Percentiles rank a stretch among this genome's conserved stretches.
Conservation (phyloP, 352 stramenopile species). For the Halophytophthora batemanensis region DNA sequence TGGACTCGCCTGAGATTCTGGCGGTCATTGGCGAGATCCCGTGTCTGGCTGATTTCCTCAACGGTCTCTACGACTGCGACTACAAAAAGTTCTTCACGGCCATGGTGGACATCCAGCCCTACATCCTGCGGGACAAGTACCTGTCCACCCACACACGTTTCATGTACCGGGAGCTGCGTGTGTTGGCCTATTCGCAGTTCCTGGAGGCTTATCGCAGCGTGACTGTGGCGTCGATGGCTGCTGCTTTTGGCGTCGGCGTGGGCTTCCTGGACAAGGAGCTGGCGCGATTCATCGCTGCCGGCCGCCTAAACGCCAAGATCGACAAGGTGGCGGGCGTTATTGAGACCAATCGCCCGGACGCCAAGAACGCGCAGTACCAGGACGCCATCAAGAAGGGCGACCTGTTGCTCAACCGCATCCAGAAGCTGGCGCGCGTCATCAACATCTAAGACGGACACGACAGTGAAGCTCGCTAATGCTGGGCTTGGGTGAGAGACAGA, state of each 20-base stretch:
- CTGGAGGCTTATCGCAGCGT: slow-evolving; percentile 97
- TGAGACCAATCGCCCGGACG: slow-evolving; percentile 97
- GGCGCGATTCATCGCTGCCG: slow-evolving; percentile 96
- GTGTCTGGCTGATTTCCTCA: slow-evolving; percentile 84
- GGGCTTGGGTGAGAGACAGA: no score
- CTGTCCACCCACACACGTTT: slow-evolving; percentile 90
- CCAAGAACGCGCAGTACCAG: slow-evolving; percentile 99
- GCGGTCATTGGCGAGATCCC: slow-evolving; percentile 87
- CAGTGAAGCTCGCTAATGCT: no score
- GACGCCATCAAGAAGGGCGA: slow-evolving; percentile 99
- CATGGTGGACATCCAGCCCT: slow-evolving; percentile 84
- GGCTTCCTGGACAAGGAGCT: slow-evolving; percentile 97
- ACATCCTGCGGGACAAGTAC: slow-evolving; percentile 92
- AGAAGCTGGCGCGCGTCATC: slow-evolving; percentile 97
- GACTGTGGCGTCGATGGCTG: slow-evolving; percentile 95
- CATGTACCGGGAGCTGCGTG: slow-evolving; percentile 96
- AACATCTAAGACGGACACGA: slow-evolving; percentile 88
- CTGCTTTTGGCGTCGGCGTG: slow-evolving; percentile 93
- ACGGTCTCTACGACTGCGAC: slow-evolving; percentile 96
- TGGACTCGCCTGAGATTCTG: slow-evolving; percentile 97
- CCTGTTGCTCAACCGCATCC: slow-evolving; percentile 97
- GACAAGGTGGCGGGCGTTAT: slow-evolving; percentile 98
- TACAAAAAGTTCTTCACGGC: slow-evolving; percentile 97
- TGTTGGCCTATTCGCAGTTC: slow-evolving; percentile 98
- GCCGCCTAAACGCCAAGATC: slow-evolving; percentile 98